Evolutionary conservation across 106 monocot genomes (phyloP), one percentile per base, ranked within the genome.

Genomic region (Hemerocallis citrina): DNA sequence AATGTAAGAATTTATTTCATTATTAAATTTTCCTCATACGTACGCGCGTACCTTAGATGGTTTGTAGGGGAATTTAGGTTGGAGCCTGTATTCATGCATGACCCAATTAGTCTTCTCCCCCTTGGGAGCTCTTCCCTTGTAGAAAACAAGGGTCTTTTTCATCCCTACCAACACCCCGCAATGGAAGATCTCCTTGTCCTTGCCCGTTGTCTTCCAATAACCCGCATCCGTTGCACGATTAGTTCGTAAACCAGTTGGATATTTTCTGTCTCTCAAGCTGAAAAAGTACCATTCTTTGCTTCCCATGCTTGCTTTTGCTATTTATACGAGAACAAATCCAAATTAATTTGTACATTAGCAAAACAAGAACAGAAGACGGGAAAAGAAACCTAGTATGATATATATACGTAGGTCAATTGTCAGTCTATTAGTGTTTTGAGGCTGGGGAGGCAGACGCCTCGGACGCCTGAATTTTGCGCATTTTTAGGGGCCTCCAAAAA

Each of bases 81-180:
- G 84, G 34, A 57, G 71, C 51, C 84, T 74, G 27, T 89, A 89
- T 62, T 89, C 89, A 57, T 89, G 89, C 84, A 89, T 89, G 46
- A 89, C 84, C 89, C 89, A 89, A 28, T 75, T 89, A 46, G 80
- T 81, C 66, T 89, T 89, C 69, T 84, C 89, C 1, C 89, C 89
- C 60, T 70, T 80, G 2, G 89, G 89, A 38, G 89, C 89, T 41
- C 89, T 84, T 7, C 89, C 89, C 46, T 73, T 89, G 69, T 89
- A 89, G 72, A 89, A 89, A 21, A 89, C 89, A 21, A 89, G 69
- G 51, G 89, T 89, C 42, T 89, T 89, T 84, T 89, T 89, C 89
- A 89, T 84, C 11, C 89, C 89, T 15, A 84, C 77, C 50, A 74
- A 25, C 9, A 55, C 57, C 9, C 75, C 81, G 22, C 55, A 65